Conservation (phyloP, 176 grass and related monocot species). For the Aegilops umbellulata region DNA sequence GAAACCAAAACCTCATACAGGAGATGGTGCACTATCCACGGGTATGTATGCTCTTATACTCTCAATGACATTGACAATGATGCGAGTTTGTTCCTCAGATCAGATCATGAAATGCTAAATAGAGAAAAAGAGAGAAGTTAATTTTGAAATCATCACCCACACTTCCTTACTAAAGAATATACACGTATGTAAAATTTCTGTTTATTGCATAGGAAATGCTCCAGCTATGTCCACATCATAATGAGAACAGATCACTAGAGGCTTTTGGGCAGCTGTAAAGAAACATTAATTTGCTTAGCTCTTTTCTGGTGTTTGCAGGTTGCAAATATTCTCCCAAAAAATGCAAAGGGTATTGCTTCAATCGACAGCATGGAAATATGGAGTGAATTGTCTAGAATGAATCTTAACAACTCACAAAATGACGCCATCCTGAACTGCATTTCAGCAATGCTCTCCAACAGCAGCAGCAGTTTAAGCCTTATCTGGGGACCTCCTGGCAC, state of each 20-base stretch:
- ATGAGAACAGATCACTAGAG: not conserved
- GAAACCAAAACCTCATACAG: conserved; percentile 32
- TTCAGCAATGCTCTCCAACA: conserved; percentile 29
- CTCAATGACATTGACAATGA: not conserved
- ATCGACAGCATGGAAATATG: conserved; percentile 31
- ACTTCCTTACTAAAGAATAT: not conserved
- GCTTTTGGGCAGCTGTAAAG: conserved; percentile 9
- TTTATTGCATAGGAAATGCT: not conserved
- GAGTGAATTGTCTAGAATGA: conserved; percentile 38
- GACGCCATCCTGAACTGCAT: conserved; percentile 47
- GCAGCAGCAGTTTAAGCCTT: conserved; percentile 44
- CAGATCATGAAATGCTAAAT: conserved; percentile 1
- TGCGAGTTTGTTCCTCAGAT: not conserved
- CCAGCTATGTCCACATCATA: not conserved
- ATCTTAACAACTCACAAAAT: conserved; percentile 55
- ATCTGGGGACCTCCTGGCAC: conserved; percentile 79
- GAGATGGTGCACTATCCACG: conserved; percentile 15
- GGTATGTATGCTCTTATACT: conserved; percentile 36
- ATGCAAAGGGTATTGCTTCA: not conserved
- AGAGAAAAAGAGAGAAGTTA: conserved; percentile 2
- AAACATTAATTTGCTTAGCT: not conserved
- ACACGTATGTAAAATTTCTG: not conserved
- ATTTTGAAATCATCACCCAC: not conserved
- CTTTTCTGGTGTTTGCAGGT: conserved; percentile 35
- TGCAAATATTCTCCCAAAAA: not conserved